phyloP scores from a whole-genome alignment of 192 early-diverging fungal genomes.

The Mortierella claussenii region DNA sequence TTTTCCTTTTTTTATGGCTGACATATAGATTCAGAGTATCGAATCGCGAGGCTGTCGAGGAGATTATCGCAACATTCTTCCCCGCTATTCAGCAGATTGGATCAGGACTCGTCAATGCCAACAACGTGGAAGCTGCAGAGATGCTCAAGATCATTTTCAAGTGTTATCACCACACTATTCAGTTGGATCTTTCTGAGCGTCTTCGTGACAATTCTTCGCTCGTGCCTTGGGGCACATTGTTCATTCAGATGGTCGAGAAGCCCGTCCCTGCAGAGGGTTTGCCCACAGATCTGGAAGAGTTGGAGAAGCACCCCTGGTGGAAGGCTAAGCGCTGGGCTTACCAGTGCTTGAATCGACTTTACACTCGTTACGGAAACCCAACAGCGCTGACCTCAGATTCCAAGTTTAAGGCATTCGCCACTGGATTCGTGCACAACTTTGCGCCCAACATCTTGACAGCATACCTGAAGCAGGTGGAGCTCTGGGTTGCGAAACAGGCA shows the following conservation, averaged over 20 bases:
- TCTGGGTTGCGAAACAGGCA: conserved; percentile 71
- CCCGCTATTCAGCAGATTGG: conserved; percentile 84
- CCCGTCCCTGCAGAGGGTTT: conserved; percentile 65
- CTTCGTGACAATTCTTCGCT: conserved; percentile 77
- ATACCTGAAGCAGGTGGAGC: conserved; percentile 88
- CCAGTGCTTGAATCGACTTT: conserved; percentile 87
- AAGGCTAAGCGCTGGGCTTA: conserved; percentile 97
- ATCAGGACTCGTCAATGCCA: conserved; percentile 64
- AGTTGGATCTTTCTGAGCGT: conserved; percentile 65
- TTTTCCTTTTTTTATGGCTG: not conserved
- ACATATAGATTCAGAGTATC: conserved; percentile 66
- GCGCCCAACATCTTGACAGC: conserved; percentile 87
- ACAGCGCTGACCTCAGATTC: conserved; percentile 64
- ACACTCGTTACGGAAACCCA: conserved; percentile 78
- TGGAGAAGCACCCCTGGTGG: conserved; percentile 87
- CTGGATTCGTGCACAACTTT: conserved; percentile 88
- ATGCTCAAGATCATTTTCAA: conserved; percentile 90
- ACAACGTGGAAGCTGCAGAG: conserved; percentile 80
- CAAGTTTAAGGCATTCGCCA: conserved; percentile 74
- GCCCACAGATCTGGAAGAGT: conserved; percentile 71
- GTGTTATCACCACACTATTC: conserved; percentile 79
- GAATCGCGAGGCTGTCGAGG: conserved; percentile 73
- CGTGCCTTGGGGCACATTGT: conserved; percentile 89
- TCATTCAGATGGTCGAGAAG: conserved; percentile 83
- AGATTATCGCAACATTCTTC: conserved; percentile 81